Evolutionary conservation across 2,329 filamentous ascomycete species (phyloP).

Genomic region (Aspergillus glaucus): DNA sequence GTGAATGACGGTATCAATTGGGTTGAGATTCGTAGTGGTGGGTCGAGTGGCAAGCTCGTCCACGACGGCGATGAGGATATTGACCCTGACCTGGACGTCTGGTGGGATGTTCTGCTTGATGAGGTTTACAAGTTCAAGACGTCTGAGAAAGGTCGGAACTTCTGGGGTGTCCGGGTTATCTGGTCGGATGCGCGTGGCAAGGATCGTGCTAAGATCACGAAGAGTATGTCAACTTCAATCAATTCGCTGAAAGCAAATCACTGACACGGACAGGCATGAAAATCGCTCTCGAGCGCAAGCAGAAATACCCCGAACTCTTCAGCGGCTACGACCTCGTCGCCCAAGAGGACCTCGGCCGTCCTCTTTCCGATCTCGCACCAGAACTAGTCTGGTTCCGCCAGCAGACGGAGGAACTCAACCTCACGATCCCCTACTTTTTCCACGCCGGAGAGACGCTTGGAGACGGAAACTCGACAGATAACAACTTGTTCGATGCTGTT

Average conservation of each 20-base stretch:
- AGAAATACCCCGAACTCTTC: conserved; percentile 68
- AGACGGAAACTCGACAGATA: conserved; percentile 66
- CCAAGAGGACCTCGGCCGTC: conserved; percentile 72
- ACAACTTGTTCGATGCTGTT: conserved; percentile 81
- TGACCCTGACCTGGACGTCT: conserved; percentile 60
- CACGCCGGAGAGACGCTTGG: conserved; percentile 88
- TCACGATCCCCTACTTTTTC: conserved; percentile 88
- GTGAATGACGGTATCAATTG: conserved; percentile 73
- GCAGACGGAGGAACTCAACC: conserved; percentile 64
- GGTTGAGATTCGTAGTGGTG: conserved; percentile 72
- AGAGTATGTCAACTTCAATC: conserved; percentile 1
- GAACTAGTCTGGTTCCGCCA: conserved; percentile 89
- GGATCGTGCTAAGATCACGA: conserved; percentile 2
- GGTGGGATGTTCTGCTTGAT: conserved; percentile 61
- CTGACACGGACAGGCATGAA: conserved; percentile 71
- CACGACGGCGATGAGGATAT: conserved; percentile 60
- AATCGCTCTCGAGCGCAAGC: conserved; percentile 73
- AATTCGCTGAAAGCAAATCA: conserved; percentile 20
- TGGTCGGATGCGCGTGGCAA: conserved; percentile 65
- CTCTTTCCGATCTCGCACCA: conserved; percentile 67
- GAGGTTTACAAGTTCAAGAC: conserved; percentile 69
- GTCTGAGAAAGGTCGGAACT: conserved; percentile 61
- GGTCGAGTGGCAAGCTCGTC: conserved; percentile 62
- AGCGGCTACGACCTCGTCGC: conserved; percentile 84
- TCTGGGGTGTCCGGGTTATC: conserved; percentile 77